Base-by-base conservation (phyloP, 192 early-diverging fungal genomes). In the Mortierella alpina region DNA sequence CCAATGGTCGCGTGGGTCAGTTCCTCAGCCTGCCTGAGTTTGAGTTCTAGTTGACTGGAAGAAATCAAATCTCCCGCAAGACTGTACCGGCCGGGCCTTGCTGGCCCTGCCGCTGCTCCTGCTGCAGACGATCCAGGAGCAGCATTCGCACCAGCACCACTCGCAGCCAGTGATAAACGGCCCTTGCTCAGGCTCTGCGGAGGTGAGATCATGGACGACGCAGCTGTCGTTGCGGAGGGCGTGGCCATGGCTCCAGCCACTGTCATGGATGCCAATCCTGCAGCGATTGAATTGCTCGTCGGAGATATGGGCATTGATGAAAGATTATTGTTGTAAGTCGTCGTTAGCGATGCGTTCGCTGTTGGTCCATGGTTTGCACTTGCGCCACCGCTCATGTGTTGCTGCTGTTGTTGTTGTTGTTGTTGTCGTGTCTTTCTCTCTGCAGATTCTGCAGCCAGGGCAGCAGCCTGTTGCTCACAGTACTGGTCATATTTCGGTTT, bases 401-500 rank as follows among this genome's bases (percentile, higher is more conserved):
- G 53, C 22, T 18, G 14, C 8, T 55, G 31, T 59, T 22, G 57
- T 1, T 12, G 53, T 8, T 18, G 53, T 55, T 18, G 14, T 55
- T 55, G 53, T 8, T 18, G 53, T 55, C 4, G 14, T 55, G 3
- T 55, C 20, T 60, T 51, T 15, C 58, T 17, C 1, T 22, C 46
- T n/a, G 52, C 52, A 6, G 74, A 50, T 0, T 49, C 50, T 22
- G 74, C 58, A 18, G 68, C 54, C 2, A 51, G 20, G 7, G n/a
- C 46, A 11, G 57, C 68, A 6, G 68, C 76, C 59, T 66, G 49
- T 23, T 66, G 55, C 47, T 73, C 57, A 63, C 69, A 79, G 40
- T 79, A 79, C 41, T 79, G 76, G 23, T 93, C 91, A 72, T 93
- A 95, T 82, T 95, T 95, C 47, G 88, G 86, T 75, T 95, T 95